Evolutionary conservation across 2,329 filamentous ascomycete genomes (phyloP).

Genomic region (Graphilbum ipis-grandicollis): DNA sequence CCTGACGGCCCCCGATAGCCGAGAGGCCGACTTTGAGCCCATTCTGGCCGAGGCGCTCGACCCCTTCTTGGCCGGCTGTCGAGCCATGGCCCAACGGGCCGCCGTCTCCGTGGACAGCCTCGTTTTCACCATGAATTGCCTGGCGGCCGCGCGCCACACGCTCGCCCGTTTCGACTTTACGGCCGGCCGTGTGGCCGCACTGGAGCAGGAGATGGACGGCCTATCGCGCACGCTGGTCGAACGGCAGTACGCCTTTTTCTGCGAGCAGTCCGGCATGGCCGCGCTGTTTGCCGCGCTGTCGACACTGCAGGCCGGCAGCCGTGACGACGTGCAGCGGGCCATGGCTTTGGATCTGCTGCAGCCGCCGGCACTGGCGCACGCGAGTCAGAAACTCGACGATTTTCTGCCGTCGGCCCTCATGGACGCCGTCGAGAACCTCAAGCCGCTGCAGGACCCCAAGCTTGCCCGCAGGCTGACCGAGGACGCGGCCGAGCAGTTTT

Average conservation of each 20-base stretch:
- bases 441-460: conserved; percentile 51
- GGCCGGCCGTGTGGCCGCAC: conserved; percentile 29
- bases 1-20: conserved; percentile 38
- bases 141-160: conserved; percentile 36
- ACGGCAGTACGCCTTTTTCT: conserved; percentile 56
- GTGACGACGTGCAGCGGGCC: conserved; percentile 35
- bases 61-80: conserved; percentile 65
- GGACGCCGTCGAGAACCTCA: conserved; percentile 73
- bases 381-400: conserved; percentile 66
- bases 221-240: conserved; percentile 41
- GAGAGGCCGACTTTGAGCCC: conserved; percentile 53
- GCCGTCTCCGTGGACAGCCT: conserved; percentile 41
- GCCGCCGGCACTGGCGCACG: conserved; percentile 39
- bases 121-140: conserved; percentile 60
- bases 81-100: conserved; percentile 41
- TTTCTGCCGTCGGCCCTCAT: conserved; percentile 88
- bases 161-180: conserved; percentile 49
- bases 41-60: conserved; percentile 68
- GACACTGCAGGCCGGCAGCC: conserved; percentile 16
- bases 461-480: conserved; percentile 65
- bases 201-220: conserved; percentile 38
- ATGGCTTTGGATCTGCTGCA: conserved; percentile 37
- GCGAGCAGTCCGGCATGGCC: conserved; percentile 56
- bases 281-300: conserved; percentile 41
- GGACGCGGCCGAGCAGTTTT: conserved; percentile 69